These are phyloP conservation scores for Lepidium sativum DNA, from an alignment of 345 rosid species.

Conservation along the genomic window DNA sequence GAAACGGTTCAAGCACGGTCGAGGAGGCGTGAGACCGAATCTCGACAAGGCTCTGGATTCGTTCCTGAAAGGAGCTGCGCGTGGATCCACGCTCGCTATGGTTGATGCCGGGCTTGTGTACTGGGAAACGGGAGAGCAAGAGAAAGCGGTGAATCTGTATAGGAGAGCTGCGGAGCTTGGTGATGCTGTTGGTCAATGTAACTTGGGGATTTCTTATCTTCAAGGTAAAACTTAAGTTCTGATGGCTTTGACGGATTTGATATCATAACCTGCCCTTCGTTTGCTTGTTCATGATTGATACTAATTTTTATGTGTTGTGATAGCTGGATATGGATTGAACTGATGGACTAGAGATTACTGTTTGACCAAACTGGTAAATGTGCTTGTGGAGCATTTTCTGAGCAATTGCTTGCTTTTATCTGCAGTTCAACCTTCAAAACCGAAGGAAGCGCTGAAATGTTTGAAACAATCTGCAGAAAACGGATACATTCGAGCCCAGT, in stretches of 20 bases:
- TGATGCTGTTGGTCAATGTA: constrained; percentile 67
- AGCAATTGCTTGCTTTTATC: background rate
- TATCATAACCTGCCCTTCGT: background rate
- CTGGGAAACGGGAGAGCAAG: constrained; percentile 66
- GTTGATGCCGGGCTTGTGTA: constrained; percentile 87
- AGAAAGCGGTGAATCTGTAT: constrained; percentile 49
- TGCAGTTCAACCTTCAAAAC: constrained; percentile 60
- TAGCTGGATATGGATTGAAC: background rate
- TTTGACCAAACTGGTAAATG: background rate
- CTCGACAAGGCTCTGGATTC: constrained; percentile 71
- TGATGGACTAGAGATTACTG: background rate
- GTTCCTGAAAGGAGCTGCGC: constrained; percentile 71
- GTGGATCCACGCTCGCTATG: constrained; percentile 93
- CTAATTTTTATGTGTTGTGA: background rate
- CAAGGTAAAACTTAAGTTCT: constrained; percentile 42
- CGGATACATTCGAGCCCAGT: constrained; percentile 72
- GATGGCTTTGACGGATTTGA: background rate
- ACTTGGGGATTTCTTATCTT: constrained; percentile 70
- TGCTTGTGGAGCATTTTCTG: background rate
- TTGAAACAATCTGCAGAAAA: constrained; percentile 47
- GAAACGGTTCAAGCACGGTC: constrained; percentile 82
- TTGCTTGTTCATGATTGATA: background rate
- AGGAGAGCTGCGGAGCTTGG: constrained; percentile 73
- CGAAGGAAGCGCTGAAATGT: constrained; percentile 62
- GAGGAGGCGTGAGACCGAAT: constrained; percentile 53